These are phyloP conservation scores for Hordeum marinum DNA, from an alignment of 176 grass and related monocot species.

Conservation along the genomic window DNA sequence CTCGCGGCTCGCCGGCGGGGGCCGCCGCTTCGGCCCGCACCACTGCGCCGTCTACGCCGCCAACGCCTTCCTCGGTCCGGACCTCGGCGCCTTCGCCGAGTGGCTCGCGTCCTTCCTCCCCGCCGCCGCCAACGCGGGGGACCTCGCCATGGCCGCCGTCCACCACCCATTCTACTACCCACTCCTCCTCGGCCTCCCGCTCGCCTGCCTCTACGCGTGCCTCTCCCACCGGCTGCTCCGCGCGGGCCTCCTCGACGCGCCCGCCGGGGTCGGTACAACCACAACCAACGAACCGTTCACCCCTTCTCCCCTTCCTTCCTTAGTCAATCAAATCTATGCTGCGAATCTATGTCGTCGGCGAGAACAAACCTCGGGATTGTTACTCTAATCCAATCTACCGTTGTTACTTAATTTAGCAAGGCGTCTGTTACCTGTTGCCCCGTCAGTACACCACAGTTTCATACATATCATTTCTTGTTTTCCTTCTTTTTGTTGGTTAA, in stretches of 20 bases:
- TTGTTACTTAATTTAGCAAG: not conserved
- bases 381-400: not conserved
- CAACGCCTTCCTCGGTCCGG: constrained; percentile 93
- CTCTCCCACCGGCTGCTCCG: constrained; percentile 43
- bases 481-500: too few species aligned
- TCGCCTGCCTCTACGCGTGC: constrained; percentile 66
- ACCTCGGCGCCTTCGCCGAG: constrained; percentile 83
- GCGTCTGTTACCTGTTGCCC: not conserved
- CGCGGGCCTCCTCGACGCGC: constrained; percentile 45
- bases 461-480: not conserved
- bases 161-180: constrained; percentile 90
- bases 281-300: not conserved
- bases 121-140: constrained; percentile 5
- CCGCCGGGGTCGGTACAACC: constrained; percentile 35
- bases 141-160: constrained; percentile 61
- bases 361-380: not conserved
- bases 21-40: constrained; percentile 68
- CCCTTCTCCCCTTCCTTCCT: not conserved
- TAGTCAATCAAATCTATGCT: not conserved
- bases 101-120: constrained; percentile 65
- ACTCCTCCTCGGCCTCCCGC: constrained; percentile 69
- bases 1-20: constrained; percentile 36
- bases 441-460: not conserved
- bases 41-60: constrained; percentile 78
- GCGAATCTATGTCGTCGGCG: not conserved